Evolutionary conservation across 441 rosid genomes (phyloP).

Genomic region (Populus trichocarpa): DNA sequence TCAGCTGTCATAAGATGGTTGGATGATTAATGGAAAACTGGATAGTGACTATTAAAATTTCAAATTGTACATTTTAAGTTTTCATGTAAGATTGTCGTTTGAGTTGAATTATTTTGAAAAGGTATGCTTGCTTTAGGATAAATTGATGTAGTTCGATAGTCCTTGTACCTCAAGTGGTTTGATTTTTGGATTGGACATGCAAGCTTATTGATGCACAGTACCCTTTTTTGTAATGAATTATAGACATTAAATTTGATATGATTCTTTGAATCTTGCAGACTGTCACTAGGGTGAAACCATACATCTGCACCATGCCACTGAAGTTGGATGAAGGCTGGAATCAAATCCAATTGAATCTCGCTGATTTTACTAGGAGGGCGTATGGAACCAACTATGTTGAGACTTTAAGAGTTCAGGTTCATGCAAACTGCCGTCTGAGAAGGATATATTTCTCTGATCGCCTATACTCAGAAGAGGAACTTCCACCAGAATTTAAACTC

Average conservation of each 20-base stretch:
- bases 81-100: not conserved
- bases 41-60: not conserved
- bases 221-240: not conserved
- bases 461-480: slow-evolving; percentile 92
- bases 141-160: not conserved
- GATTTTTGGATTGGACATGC: not conserved
- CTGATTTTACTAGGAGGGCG: slow-evolving; percentile 89
- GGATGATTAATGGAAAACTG: not conserved
- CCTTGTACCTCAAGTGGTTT: not conserved
- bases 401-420: slow-evolving; percentile 93
- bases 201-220: not conserved
- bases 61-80: not conserved
- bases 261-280: slow-evolving; percentile 39
- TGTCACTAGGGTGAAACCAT: slow-evolving; percentile 92
- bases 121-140: not conserved
- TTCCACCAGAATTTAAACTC: slow-evolving; percentile 90
- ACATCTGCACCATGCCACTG: slow-evolving; percentile 92
- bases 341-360: slow-evolving; percentile 88
- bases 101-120: not conserved
- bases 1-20: not conserved
- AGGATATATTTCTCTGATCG: slow-evolving; percentile 92
- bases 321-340: slow-evolving; percentile 98
- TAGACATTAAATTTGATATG: not conserved
- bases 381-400: slow-evolving; percentile 96
- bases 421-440: slow-evolving; percentile 86